Evolutionary conservation across 2,329 filamentous ascomycete genomes (phyloP).

Genomic region (Tolypocladium tropicale): DNA sequence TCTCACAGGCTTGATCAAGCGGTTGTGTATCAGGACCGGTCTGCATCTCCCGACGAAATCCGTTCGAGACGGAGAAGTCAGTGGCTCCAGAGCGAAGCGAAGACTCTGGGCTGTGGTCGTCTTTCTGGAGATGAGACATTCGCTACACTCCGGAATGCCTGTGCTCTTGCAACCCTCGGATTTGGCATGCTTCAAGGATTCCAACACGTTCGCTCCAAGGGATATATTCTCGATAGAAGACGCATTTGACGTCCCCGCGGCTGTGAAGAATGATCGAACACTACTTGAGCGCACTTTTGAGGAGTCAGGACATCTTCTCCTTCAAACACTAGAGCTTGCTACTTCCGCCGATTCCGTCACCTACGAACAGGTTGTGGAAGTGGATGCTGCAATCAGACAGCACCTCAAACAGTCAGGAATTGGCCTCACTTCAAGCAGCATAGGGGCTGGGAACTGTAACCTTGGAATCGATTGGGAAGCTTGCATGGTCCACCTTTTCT

Average conservation of each 20-base stretch:
- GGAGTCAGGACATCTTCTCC: background rate
- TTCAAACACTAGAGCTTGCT: background rate
- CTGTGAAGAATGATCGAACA: background rate
- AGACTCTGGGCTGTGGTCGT: background rate
- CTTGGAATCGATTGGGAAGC: background rate
- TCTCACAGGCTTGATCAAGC: background rate
- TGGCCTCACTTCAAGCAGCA: background rate
- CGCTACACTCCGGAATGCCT: background rate
- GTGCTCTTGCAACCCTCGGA: background rate
- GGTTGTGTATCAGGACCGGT: background rate
- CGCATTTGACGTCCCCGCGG: background rate
- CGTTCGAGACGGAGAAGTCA: too few species aligned
- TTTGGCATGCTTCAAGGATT: background rate
- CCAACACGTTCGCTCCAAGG: background rate
- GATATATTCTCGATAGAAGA: background rate
- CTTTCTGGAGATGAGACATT: background rate
- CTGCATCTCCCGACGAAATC: too few species aligned
- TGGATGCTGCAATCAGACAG: background rate
- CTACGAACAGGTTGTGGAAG: background rate
- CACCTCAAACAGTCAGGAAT: background rate
- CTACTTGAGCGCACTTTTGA: background rate
- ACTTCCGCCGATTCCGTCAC: background rate
- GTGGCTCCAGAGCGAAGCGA: background rate
- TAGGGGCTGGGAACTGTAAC: background rate
- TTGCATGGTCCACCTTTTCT: background rate